phyloP scores from a whole-genome alignment of 2,329 filamentous ascomycete genomes.

The Tolypocladium capitatum region DNA sequence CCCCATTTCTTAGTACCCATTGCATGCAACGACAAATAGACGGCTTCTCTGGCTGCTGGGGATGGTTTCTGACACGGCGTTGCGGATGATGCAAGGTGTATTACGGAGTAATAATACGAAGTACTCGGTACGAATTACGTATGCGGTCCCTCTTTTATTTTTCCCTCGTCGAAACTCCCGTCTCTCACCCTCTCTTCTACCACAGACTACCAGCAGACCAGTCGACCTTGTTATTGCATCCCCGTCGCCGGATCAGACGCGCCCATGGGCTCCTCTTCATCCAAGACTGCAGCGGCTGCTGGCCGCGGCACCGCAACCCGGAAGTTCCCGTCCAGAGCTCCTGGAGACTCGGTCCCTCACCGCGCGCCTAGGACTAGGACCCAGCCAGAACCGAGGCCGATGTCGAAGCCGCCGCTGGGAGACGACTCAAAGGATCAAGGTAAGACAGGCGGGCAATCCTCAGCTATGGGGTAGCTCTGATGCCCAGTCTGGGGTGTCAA shows the following conservation, averaged over 20 bases:
- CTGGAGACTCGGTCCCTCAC: constrained; percentile 10
- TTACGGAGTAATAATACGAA: no score
- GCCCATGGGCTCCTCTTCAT: constrained; percentile 31
- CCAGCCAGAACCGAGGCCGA: background rate
- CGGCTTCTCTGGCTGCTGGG: background rate
- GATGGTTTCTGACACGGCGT: background rate
- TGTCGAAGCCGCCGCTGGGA: background rate
- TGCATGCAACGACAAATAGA: no score
- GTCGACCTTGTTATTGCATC: background rate
- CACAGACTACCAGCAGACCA: no score
- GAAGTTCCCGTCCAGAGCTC: constrained; percentile 29
- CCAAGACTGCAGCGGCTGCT: constrained; percentile 24
- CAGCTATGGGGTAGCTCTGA: background rate
- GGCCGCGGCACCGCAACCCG: constrained; percentile 20
- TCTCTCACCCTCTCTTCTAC: background rate
- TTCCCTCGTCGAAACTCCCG: no score
- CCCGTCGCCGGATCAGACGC: background rate
- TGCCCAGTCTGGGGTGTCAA: background rate
- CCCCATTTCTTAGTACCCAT: no score
- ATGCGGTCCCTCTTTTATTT: background rate
- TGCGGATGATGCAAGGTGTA: no score
- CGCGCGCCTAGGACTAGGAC: constrained; percentile 6
- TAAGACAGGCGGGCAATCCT: background rate
- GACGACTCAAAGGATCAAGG: constrained; percentile 10
- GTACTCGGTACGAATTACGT: no score